phyloP scores from a whole-genome alignment of 768 basidiomycete genomes.

The Hypsizygus marmoreus region DNA sequence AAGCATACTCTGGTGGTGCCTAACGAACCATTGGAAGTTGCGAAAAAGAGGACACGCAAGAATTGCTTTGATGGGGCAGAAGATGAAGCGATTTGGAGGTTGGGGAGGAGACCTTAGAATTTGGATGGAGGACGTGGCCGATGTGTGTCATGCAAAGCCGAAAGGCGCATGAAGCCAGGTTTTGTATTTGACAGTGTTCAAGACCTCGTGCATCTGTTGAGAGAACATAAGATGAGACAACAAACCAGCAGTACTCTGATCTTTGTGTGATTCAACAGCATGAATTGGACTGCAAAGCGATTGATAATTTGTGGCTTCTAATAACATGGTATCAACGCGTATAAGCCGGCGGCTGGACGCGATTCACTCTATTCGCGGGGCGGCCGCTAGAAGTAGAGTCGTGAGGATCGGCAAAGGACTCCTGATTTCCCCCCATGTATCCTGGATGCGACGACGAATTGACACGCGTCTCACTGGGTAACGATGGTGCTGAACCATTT shows the following conservation, averaged over 20 bases:
- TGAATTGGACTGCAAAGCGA: too few relatives aligned
- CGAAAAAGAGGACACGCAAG: slow-evolving; percentile 26
- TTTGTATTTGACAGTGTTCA: neutral
- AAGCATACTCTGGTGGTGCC: slow-evolving; percentile 55
- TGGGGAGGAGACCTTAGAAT: slow-evolving; percentile 43
- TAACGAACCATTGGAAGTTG: slow-evolving; percentile 39
- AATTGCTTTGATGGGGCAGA: slow-evolving; percentile 34
- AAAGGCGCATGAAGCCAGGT: neutral
- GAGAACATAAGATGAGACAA: too few relatives aligned
- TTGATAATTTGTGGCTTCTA: too few relatives aligned
- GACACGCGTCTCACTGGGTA: slow-evolving; percentile 6
- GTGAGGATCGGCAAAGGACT: too few relatives aligned
- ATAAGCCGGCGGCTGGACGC: too few relatives aligned
- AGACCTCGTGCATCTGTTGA: neutral
- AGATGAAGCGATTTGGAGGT: slow-evolving; percentile 54
- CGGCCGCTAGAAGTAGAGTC: too few relatives aligned
- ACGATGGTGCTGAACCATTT: neutral
- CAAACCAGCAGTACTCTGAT: too few relatives aligned
- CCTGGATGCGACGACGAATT: slow-evolving; percentile 7
- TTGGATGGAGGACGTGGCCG: slow-evolving; percentile 41
- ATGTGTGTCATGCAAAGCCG: slow-evolving; percentile 24
- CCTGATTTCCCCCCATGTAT: too few relatives aligned
- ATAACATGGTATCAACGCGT: too few relatives aligned
- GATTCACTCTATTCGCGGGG: too few relatives aligned
- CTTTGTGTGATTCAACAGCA: too few relatives aligned